A percentile compares a stretch with the other conserved stretches of the same genome.
Conservation (phyloP, 306 rosid species). For the Begonia fuchsioides region DNA sequence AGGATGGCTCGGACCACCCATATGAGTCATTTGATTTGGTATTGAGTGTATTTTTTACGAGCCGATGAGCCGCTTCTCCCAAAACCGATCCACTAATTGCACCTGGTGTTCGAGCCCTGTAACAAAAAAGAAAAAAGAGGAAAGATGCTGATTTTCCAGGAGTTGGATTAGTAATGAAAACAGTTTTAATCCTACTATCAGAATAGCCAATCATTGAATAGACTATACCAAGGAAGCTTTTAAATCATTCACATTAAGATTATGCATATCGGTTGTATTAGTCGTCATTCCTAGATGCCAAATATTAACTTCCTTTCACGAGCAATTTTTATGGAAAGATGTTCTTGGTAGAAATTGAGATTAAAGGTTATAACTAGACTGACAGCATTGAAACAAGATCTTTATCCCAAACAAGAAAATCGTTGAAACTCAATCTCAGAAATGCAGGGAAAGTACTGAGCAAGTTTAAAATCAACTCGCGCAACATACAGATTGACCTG, state of each 20-base stretch:
- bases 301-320: too few relatives aligned
- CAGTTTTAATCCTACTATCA: background rate
- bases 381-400: too few relatives aligned
- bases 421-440: too few relatives aligned
- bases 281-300: too few relatives aligned
- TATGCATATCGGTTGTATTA: background rate
- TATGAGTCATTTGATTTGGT: slow-evolving; percentile 21
- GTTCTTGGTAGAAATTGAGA: too few relatives aligned
- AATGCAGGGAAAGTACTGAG: too few relatives aligned
- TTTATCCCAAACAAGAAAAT: too few relatives aligned
- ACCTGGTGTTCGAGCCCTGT: slow-evolving; percentile 73
- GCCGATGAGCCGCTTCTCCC: slow-evolving; percentile 98
- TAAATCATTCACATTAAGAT: background rate
- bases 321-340: too few relatives aligned
- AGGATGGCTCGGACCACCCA: slow-evolving; percentile 43
- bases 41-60: slow-evolving; percentile 65
- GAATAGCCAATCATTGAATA: background rate
- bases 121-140: background rate
- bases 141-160: background rate
- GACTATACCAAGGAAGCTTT: background rate
- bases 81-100: slow-evolving; percentile 69
- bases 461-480: too few relatives aligned
- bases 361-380: too few relatives aligned
- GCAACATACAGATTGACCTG: too few relatives aligned
- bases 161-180: background rate